phyloP scores from a whole-genome alignment of 2,329 filamentous ascomycete genomes.

The Bimuria novae-zelandiae region DNA sequence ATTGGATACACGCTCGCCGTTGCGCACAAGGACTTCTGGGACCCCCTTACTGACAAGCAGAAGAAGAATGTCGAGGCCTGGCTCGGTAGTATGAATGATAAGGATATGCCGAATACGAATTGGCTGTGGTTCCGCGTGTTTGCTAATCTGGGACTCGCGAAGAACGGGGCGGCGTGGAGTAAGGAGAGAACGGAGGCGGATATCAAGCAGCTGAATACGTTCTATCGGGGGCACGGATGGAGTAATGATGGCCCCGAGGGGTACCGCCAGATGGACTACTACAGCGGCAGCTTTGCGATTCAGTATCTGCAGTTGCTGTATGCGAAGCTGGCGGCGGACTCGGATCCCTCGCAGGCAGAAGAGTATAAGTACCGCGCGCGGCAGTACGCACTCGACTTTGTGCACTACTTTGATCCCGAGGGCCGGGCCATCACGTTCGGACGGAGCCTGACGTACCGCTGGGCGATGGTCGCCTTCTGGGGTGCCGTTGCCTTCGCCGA shows the following conservation, averaged over 20 bases:
- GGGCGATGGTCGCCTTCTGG: constrained; percentile 86
- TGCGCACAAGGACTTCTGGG: constrained; percentile 67
- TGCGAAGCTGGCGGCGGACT: constrained; percentile 68
- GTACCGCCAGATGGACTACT: constrained; percentile 85
- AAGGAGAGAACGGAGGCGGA: constrained; percentile 72
- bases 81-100: constrained; percentile 79
- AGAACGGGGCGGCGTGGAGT: constrained; percentile 73
- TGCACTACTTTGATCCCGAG: constrained; percentile 75
- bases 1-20: constrained; percentile 76
- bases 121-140: constrained; percentile 86
- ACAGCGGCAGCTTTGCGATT: constrained; percentile 81
- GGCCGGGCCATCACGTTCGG: constrained; percentile 77
- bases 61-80: constrained; percentile 70
- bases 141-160: constrained; percentile 76
- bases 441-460: constrained; percentile 78
- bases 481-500: constrained; percentile 75
- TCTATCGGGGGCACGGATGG: constrained; percentile 82
- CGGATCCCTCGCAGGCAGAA: constrained; percentile 66
- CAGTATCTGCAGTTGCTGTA: constrained; percentile 80
- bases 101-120: constrained; percentile 71
- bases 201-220: constrained; percentile 77
- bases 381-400: constrained; percentile 69
- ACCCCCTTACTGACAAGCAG: constrained; percentile 65
- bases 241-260: constrained; percentile 79
- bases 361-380: constrained; percentile 73